A percentile compares a stretch with the other conserved stretches of the same genome.
Evolutionary conservation across 495 filamentous ascomycete species (phyloP).

Genomic region (Annulohypoxylon bovei): DNA sequence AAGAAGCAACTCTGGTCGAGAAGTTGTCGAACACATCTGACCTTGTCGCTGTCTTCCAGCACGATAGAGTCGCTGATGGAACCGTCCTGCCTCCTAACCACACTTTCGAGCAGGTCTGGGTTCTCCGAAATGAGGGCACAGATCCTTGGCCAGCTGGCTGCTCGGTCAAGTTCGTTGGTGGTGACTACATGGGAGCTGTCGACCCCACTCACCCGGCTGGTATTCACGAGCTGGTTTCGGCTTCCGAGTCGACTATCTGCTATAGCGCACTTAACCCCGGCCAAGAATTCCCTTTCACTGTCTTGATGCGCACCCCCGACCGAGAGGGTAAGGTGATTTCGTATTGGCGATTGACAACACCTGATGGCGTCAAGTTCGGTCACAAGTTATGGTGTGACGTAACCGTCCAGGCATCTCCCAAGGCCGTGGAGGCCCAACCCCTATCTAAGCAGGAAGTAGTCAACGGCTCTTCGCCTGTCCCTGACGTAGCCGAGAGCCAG

Average conservation of each 20-base stretch:
- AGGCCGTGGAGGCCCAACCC: slow-evolving; percentile 35
- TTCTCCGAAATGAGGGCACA: slow-evolving; percentile 84
- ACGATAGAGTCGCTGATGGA: slow-evolving; percentile 82
- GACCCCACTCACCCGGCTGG: slow-evolving; percentile 80
- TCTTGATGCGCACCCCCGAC: slow-evolving; percentile 80
- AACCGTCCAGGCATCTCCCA: slow-evolving; percentile 61
- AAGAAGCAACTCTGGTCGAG: slow-evolving; percentile 38
- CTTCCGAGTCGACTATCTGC: slow-evolving; percentile 83
- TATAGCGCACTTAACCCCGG: slow-evolving; percentile 73
- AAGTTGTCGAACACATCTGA: slow-evolving; percentile 47
- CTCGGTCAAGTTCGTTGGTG: slow-evolving; percentile 89
- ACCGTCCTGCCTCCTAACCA: slow-evolving; percentile 71
- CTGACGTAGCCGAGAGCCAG: slow-evolving; percentile 60
- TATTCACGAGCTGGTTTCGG: slow-evolving; percentile 72
- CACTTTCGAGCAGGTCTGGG: slow-evolving; percentile 91
- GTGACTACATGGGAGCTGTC: slow-evolving; percentile 93
- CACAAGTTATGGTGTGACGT: slow-evolving; percentile 96
- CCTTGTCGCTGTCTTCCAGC: slow-evolving; percentile 79
- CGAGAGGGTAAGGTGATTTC: slow-evolving; percentile 81
- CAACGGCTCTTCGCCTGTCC: neutral
- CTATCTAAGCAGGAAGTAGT: slow-evolving; percentile 19
- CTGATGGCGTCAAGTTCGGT: slow-evolving; percentile 84
- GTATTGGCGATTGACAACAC: slow-evolving; percentile 93
- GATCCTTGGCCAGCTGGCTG: slow-evolving; percentile 86
- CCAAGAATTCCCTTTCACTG: slow-evolving; percentile 80